Evolutionary conservation across 139 green algal genomes (phyloP), one percentile per base, ranked within the genome.

Genomic region (Chlamydomonas sp.): DNA sequence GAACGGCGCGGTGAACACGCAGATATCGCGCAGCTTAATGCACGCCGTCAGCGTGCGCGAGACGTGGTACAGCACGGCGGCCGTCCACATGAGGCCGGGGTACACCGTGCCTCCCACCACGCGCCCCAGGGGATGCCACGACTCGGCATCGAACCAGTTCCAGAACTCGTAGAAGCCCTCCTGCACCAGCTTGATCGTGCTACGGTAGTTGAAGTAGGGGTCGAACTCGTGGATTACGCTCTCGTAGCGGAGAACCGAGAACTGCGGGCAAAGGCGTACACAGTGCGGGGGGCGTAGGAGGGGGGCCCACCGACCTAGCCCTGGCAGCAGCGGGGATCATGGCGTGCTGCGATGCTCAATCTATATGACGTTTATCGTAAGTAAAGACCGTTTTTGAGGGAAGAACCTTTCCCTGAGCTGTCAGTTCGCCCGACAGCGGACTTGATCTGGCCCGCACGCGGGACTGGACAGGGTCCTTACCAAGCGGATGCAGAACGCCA

Each of bases 221-320:
- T 97, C 94, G 80, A 97, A 97, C 89, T 97, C 94, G 89, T 97
- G 94, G 78, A 97, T 97, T 31, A 97, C 90, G 64, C 79, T 92
- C 84, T 95, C 93, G 68, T 95, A 96, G 3, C 92, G 89, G 62
- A 95, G 84, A 62, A 95, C 92, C 1, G 85, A 90, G 87, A 95
- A 95, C 79, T 92, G 85, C 89, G 63, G 1, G 20, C 60, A 60
- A 71, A 1, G 7, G 6, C 60, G 9, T 5, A 58, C 8, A 20
- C 4, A 10, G 3, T 16, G 7, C 5, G 15, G 18, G 69, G 2
- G 18, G 75, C 2, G 57, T 64, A 0, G 12, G 16, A 18, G 57
- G 12, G 75, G 3, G 14, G 75, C 14, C 16, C 16, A n/a, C 68
- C 16, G 68, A 17, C 16, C 15, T 74, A 74, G 16, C 14, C 68